Conservation (phyloP, 2,329 filamentous ascomycete species). For the Venturia effusa region DNA sequence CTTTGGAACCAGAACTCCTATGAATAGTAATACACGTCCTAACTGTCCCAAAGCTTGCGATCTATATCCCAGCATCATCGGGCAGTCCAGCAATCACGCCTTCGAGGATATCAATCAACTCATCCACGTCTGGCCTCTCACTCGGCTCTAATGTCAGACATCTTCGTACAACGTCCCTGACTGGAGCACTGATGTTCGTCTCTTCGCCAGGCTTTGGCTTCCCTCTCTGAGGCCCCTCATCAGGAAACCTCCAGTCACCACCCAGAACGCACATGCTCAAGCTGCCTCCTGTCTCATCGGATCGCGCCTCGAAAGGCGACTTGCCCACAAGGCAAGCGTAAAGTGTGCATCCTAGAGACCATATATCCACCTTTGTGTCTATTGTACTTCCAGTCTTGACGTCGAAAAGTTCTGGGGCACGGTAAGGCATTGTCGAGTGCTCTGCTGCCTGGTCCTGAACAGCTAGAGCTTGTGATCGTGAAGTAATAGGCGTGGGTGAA, state of each 20-base stretch:
- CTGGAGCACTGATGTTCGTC: slow-evolving; percentile 58
- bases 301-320: slow-evolving; percentile 90
- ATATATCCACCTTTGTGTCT: slow-evolving; percentile 96
- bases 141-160: slow-evolving; percentile 80
- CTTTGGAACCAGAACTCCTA: background rate
- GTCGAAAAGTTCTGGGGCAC: slow-evolving; percentile 94
- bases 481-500: slow-evolving; percentile 80
- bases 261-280: slow-evolving; percentile 85
- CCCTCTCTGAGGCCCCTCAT: slow-evolving; percentile 55
- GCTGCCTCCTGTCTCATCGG: slow-evolving; percentile 90
- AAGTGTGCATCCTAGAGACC: slow-evolving; percentile 94
- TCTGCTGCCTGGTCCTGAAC: slow-evolving; percentile 93
- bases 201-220: slow-evolving; percentile 43
- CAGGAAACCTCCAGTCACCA: slow-evolving; percentile 93
- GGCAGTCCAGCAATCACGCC: slow-evolving; percentile 57
- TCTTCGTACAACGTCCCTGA: slow-evolving; percentile 76
- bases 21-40: background rate
- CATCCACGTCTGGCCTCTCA: slow-evolving; percentile 77
- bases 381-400: slow-evolving; percentile 87
- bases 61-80: slow-evolving; percentile 38
- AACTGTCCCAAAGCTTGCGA: background rate
- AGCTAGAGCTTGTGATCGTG: slow-evolving; percentile 77
- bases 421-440: slow-evolving; percentile 97
- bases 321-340: slow-evolving; percentile 96
- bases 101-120: slow-evolving; percentile 72